Conservation (phyloP, 2,329 filamentous ascomycete genomes). For the Ceratocystiopsis brevicomis region DNA sequence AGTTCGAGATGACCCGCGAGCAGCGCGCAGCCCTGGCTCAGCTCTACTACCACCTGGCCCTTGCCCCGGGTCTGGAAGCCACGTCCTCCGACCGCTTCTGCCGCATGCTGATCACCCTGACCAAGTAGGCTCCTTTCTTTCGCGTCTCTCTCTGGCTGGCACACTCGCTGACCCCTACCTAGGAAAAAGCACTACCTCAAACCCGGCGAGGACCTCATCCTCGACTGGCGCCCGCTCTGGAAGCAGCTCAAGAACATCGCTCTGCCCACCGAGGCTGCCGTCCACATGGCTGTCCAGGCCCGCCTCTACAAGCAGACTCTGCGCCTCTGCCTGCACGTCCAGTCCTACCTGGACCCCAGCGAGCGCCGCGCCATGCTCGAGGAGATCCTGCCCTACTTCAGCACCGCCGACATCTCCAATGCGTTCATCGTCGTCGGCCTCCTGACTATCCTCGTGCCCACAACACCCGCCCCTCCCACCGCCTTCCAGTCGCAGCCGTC, state of each 20-base stretch:
- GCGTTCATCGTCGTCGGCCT: conserved; percentile 84
- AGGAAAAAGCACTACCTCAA: conserved; percentile 93
- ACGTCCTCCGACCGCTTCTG: conserved; percentile 74
- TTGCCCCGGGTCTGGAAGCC: conserved; percentile 76
- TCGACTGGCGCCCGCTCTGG: conserved; percentile 89
- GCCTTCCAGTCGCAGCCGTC: conserved; percentile 65
- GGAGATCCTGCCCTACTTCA: conserved; percentile 73
- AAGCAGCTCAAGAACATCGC: conserved; percentile 84
- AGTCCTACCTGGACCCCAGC: conserved; percentile 79
- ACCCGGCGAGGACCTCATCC: conserved; percentile 67
- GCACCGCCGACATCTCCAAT: conserved; percentile 76
- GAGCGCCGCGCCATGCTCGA: conserved; percentile 69
- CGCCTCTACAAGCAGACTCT: conserved; percentile 47
- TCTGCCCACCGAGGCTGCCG: conserved; percentile 63
- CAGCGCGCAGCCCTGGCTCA: conserved; percentile 68
- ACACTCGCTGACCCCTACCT: not conserved
- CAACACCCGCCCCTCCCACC: conserved; percentile 53
- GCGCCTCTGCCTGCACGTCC: conserved; percentile 77
- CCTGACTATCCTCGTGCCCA: conserved; percentile 76
- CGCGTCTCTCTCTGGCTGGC: conserved; percentile 3
- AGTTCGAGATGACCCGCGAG: conserved; percentile 85
- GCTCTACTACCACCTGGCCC: conserved; percentile 82
- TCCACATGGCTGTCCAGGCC: conserved; percentile 36
- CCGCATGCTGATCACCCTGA: conserved; percentile 88
- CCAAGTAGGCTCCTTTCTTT: conserved; percentile 41